Evolutionary conservation across 2,329 filamentous ascomycete species (phyloP), one percentile per base, ranked within the genome.

Genomic region (Cryphonectria radicalis): DNA sequence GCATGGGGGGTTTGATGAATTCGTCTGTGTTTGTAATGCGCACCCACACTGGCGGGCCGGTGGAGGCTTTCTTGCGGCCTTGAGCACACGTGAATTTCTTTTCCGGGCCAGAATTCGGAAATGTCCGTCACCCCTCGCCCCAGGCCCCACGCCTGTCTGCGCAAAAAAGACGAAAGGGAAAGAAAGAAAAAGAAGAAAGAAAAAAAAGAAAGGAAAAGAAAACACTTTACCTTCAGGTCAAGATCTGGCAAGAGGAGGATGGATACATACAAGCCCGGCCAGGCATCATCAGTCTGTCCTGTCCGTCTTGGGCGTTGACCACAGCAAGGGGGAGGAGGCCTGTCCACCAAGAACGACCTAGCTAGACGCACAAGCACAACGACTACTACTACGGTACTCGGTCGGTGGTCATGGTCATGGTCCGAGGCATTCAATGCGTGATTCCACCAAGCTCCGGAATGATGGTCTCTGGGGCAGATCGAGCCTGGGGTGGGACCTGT

Each of bases 1-100:
- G 57, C 40, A 35, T 22, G 37, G 43, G 32, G 3, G 32, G 42
- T 63, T 63, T 68, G 66, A 68, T 68, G 66, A 63, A 68, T 37
- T 19, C 2, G 11, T 37, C 22, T n/a, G 28, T 14, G 40, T 35
- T 53, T 62, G 66, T 63, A 53, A 68, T 68, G 59, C 62, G 66
- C 66, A 46, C 37, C 37, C 66, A 43, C 66, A 42, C 22, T 22
- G 37, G 60, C 60, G 35, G 60, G 62, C 40, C 28, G 28, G 57
- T 55, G 67, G 50, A 63, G 43, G n/a, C 42, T 63, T 57, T 53
- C 25, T 42, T 17, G 17, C 32, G 22, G 57, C 42, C 25, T 35
- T 40, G 53, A 62, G 11, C 40, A 68, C 66, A 53, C 42, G 32
- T 37, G 46, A 32, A 40, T 19, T 40, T 68, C 46, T 63, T 63